Base-by-base conservation (phyloP, 1,139 yeast species). In the Hansenula lynferdii region DNA sequence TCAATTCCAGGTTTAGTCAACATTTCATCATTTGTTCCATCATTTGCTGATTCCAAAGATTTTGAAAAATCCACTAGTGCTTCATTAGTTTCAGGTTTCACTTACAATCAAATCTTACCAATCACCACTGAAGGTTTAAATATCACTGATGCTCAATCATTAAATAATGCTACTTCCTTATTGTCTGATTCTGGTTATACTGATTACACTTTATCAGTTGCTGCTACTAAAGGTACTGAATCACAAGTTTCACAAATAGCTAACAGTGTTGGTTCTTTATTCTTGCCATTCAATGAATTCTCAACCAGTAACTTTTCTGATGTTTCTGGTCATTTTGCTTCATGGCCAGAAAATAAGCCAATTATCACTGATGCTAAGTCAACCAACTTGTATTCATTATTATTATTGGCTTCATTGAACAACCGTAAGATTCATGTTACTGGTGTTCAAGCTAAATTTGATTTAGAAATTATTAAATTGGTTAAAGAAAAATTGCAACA, bases 341-440 rank as follows among this genome's bases (percentile, higher is more conserved):
- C 78, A 33, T 90, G 97, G 97, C 96, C 96, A 39, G 70, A 72
- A 39, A 64, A 65, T 57, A 89, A 87, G 69, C 94, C 95, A 46
- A 85, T 92, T 48, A 75, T 90, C 50, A 87, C 96, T 35, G 97
- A 92, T 64, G 97, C 97, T 35, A 81, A 79, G 61, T 80, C 94
- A 22, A 85, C 97, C 33, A 94, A 87, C 57, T 72, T 92, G 56
- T 97, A 97, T 17, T 85, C 96, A 6, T 84, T 90, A 38, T 69
- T 92, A 59, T 74, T 92, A 58, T 71, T 92, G 65, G 96, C 97
- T 38, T 85, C 96, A 30, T 76, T 92, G 58, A 90, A 86, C 70
- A 76, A 70, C 65, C 76, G 96, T 57, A 72, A 90, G 34, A 84
- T 92, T 48, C 98, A 92, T 63, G 80, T 92, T 50, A 86, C 96